These are phyloP conservation scores for Aspergillus avenaceus DNA, from an alignment of 495 filamentous ascomycete species.

Conservation along the genomic window DNA sequence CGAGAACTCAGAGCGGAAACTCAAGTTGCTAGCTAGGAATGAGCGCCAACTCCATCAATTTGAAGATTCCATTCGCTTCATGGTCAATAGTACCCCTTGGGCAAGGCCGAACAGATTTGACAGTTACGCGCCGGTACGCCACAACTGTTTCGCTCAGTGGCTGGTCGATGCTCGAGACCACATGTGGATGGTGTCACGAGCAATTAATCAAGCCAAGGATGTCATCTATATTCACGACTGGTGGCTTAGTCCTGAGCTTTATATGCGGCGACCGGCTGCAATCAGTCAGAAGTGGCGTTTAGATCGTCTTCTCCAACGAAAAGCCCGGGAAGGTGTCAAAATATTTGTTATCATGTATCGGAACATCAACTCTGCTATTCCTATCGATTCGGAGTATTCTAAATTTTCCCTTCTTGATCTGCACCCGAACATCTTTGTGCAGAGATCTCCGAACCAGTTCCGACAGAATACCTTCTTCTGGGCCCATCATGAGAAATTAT, in stretches of 20 bases:
- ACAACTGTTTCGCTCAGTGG: constrained; percentile 89
- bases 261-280: constrained; percentile 89
- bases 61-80: constrained; percentile 82
- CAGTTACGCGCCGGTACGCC: constrained; percentile 89
- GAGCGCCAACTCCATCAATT: constrained; percentile 88
- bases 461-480: constrained; percentile 99
- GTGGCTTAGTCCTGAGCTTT: constrained; percentile 97
- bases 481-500: constrained; percentile 97
- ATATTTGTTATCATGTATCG: constrained; percentile 98
- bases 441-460: constrained; percentile 94
- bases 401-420: constrained; percentile 96
- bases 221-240: constrained; percentile 99
- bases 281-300: constrained; percentile 99
- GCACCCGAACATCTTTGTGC: constrained; percentile 93
- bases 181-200: constrained; percentile 98
- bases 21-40: constrained; percentile 88
- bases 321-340: constrained; percentile 93
- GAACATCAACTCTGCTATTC: constrained; percentile 96
- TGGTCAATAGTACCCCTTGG: constrained; percentile 79
- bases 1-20: constrained; percentile 79
- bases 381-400: constrained; percentile 98
- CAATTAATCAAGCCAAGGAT: constrained; percentile 96
- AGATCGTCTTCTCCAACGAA: constrained; percentile 88
- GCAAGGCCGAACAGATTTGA: constrained; percentile 77
- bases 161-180: constrained; percentile 95